Evolutionary conservation across 768 basidiomycete genomes (phyloP), one percentile per base, ranked within the genome.

Genomic region (Xanthoconium stramineum): DNA sequence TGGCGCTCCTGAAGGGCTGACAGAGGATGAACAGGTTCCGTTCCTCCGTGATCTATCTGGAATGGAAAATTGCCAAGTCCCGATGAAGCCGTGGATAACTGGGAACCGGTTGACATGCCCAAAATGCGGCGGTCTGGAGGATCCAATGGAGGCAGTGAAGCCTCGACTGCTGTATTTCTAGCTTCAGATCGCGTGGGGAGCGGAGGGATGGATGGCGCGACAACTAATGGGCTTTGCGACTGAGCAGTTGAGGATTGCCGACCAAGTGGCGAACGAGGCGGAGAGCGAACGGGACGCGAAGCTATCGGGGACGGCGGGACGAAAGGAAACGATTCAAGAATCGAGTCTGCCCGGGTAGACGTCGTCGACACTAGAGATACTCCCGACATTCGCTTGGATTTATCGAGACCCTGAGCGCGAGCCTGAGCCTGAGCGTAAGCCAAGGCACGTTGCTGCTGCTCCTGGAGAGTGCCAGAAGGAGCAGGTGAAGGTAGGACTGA

Each of bases 261-360:
- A 29, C 73, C 77, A 19, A 88, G 75, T 9, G 90, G 89, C 11
- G 89, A 91, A 54, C 84, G 83, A 37, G 87, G 86, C 6, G 88
- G 88, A 4, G 88, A 84, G 58, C 89, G 78, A 62, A 84, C 75
- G 11, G 89, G 90, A 51, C 86, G 78, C 61, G 89, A 83, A n/a
- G 89, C 91, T 56, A 93, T 91, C 7, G 91, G 91, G 9, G 90
- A 91, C 1, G 91, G 91, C 24, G 91, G 91, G 10, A 94, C 90
- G 68, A 94, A 92, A 36, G 89, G 89, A 78, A 94, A 94, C 14
- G 83, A 86, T 70, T 91, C 91, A 29, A 93, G 78, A 61, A 93
- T 90, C 4, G 90, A 92, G 66, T 93, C 90, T 29, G 89, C 88
- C 47, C 82, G 81, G 3, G 86, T 86, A 11, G 88, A 88, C 14